Conservation (phyloP, 2,329 filamentous ascomycete genomes). For the Fusarium globosum region DNA sequence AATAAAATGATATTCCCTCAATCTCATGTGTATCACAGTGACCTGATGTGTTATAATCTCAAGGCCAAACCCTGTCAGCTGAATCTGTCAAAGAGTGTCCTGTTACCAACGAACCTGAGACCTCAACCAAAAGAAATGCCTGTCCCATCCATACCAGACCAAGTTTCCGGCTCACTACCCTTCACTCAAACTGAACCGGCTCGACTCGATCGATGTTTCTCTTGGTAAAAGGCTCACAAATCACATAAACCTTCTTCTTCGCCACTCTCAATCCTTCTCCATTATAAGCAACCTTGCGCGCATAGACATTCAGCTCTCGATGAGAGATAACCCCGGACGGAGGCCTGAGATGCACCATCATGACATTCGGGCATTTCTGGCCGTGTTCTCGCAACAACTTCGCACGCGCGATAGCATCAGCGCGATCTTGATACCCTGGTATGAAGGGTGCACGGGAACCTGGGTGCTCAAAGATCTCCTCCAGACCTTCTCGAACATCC, state of each 20-base stretch:
- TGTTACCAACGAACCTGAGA: rapidly evolving
- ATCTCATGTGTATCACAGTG: background rate
- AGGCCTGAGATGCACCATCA: background rate
- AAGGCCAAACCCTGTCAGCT: background rate
- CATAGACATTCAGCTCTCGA: background rate
- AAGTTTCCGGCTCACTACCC: rapidly evolving
- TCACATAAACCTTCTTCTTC: background rate
- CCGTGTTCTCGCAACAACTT: background rate
- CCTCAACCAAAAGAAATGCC: background rate
- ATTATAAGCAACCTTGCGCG: background rate
- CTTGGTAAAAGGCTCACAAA: background rate
- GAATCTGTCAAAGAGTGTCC: background rate
- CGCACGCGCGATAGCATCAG: background rate
- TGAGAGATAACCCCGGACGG: background rate
- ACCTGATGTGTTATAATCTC: background rate
- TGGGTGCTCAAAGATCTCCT: background rate
- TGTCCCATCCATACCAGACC: rapidly evolving
- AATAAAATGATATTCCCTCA: background rate
- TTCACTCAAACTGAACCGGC: background rate
- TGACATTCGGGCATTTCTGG: background rate
- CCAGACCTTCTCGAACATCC: background rate
- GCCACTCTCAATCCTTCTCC: background rate
- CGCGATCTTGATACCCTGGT: background rate
- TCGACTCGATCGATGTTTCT: background rate
- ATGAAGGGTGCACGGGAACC: background rate